Conservation (phyloP, 352 stramenopile species). For the Globisporangium mamillatum region DNA sequence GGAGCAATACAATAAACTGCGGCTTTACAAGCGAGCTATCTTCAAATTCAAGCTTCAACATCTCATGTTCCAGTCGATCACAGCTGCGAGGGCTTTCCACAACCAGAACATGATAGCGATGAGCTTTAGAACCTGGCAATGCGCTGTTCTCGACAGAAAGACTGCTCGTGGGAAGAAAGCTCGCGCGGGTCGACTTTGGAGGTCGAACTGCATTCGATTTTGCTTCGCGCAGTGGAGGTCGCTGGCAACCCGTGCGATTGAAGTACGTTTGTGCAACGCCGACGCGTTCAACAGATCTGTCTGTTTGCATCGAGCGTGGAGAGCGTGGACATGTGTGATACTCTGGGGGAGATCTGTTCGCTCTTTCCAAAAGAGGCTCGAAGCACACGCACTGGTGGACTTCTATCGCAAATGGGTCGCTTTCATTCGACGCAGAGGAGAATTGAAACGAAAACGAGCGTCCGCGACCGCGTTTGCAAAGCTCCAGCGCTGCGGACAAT, state of each 20-base stretch:
- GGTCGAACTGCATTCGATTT: not conserved
- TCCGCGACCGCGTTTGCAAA: conserved; percentile 12
- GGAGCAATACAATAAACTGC: conserved; percentile 1
- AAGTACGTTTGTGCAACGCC: conserved; percentile 16
- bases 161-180: not conserved
- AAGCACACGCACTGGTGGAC: not conserved
- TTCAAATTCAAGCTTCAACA: conserved; percentile 1
- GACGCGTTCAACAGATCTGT: conserved; percentile 21
- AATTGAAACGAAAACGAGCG: conserved; percentile 11
- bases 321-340: conserved; percentile 20
- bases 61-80: not conserved
- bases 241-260: conserved; percentile 7
- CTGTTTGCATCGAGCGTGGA: conserved; percentile 23
- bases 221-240: conserved; percentile 3
- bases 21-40: conserved; percentile 2
- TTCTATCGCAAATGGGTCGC: conserved; percentile 19
- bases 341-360: conserved; percentile 14
- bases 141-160: not conserved
- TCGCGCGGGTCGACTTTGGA: not conserved
- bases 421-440: not conserved
- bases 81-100: not conserved
- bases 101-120: not conserved
- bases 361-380: conserved; percentile 11
- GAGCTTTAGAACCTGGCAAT: not conserved
- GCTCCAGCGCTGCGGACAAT: not conserved